Percentiles rank a stretch among this genome's conserved stretches.
These are phyloP conservation scores for Cercospora sp. DNA, from an alignment of 2,329 filamentous ascomycete genomes.

Conservation along the genomic window DNA sequence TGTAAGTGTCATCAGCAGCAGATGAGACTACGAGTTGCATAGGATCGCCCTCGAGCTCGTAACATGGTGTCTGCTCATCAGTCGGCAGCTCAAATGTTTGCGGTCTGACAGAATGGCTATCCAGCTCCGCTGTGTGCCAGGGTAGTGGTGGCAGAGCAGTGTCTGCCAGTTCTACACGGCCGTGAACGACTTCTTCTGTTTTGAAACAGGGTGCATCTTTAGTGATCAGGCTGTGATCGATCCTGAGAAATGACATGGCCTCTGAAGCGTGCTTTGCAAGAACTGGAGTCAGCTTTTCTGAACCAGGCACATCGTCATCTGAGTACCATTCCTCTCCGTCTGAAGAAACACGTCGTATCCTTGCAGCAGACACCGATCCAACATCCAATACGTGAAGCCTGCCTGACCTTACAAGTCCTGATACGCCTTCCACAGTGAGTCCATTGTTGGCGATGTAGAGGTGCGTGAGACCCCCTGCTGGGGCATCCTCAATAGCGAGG, in stretches of 20 bases:
- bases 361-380: slow-evolving; percentile 46
- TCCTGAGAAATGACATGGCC: slow-evolving; percentile 55
- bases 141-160: slow-evolving; percentile 29
- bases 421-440: slow-evolving; percentile 58
- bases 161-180: slow-evolving; percentile 33
- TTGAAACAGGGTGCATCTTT: slow-evolving; percentile 40
- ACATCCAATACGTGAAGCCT: slow-evolving; percentile 58
- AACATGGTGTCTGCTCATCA: slow-evolving; percentile 33
- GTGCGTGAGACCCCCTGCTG: slow-evolving; percentile 59
- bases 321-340: slow-evolving; percentile 22
- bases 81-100: slow-evolving; percentile 32
- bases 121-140: slow-evolving; percentile 34
- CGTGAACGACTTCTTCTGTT: slow-evolving; percentile 29
- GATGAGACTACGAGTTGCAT: slow-evolving; percentile 39
- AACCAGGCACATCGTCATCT: slow-evolving; percentile 46
- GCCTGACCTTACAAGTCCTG: slow-evolving; percentile 53
- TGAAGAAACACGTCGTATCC: slow-evolving; percentile 30
- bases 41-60: slow-evolving; percentile 42
- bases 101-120: slow-evolving; percentile 27
- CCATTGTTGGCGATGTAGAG: slow-evolving; percentile 59
- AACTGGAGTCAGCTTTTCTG: slow-evolving; percentile 56
- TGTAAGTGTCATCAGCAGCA: slow-evolving; percentile 37
- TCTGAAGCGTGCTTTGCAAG: slow-evolving; percentile 50
- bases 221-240: slow-evolving; percentile 58
- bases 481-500: slow-evolving; percentile 57